phyloP scores from a whole-genome alignment of 305 asterid species.

The Fraxinus dipetala region DNA sequence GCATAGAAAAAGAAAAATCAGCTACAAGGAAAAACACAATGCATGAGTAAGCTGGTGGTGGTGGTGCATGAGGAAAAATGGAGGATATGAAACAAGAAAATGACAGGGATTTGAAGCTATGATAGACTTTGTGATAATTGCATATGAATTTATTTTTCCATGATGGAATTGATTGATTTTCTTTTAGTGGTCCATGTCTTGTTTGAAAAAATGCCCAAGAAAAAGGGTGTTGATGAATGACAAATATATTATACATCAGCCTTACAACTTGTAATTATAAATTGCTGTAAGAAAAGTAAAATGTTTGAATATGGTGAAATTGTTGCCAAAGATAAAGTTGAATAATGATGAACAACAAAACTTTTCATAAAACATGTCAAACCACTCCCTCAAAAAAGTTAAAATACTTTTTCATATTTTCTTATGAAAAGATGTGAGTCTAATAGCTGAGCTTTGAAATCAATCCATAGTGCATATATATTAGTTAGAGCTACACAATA shows the following conservation, averaged over 20 bases:
- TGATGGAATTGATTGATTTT: neutral
- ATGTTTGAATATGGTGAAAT: neutral
- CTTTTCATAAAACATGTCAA: neutral
- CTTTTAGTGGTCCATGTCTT: neutral
- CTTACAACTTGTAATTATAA: neutral
- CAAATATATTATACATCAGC: neutral
- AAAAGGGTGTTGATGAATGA: neutral
- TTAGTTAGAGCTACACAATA: neutral
- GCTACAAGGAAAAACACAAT: neutral
- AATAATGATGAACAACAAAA: neutral
- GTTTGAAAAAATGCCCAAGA: neutral
- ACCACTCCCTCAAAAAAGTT: neutral
- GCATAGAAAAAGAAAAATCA: constrained; percentile 13
- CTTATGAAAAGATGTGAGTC: neutral
- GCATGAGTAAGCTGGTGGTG: constrained; percentile 4
- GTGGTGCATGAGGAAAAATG: neutral
- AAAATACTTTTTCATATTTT: neutral
- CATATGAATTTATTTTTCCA: neutral
- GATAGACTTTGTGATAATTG: neutral
- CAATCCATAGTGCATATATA: neutral
- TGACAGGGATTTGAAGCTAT: constrained; percentile 9
- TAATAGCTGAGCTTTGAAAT: neutral
- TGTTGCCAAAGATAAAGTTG: neutral
- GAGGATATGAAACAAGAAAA: constrained; percentile 7
- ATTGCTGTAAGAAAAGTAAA: neutral